These are phyloP conservation scores for Canna indica DNA, from an alignment of 176 grass and related monocot species.

Conservation along the genomic window DNA sequence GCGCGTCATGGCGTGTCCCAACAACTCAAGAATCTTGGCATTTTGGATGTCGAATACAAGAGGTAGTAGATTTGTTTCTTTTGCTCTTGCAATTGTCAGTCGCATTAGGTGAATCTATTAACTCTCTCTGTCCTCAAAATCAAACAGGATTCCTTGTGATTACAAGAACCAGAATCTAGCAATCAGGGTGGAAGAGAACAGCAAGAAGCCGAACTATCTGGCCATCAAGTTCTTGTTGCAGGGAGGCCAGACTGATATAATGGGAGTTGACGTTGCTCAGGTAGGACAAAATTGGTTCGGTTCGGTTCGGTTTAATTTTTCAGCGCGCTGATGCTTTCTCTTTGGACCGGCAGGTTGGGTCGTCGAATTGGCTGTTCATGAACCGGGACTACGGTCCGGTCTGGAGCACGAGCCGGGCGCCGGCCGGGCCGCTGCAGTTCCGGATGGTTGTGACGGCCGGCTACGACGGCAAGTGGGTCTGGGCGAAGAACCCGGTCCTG, in stretches of 20 bases:
- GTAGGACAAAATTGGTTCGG: no score
- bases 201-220: slow-evolving; percentile 33
- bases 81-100: not conserved
- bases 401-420: slow-evolving; percentile 66
- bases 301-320: not conserved
- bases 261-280: slow-evolving; percentile 76
- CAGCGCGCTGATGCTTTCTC: not conserved
- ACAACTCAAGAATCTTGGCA: slow-evolving; percentile 24
- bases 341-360: slow-evolving; percentile 37
- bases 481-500: slow-evolving; percentile 2
- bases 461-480: slow-evolving; percentile 47
- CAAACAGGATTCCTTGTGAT: slow-evolving; percentile 65
- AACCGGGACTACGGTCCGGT: slow-evolving; percentile 61
- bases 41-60: slow-evolving; percentile 71
- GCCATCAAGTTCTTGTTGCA: slow-evolving; percentile 77
- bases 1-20: slow-evolving; percentile 40
- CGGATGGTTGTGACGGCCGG: slow-evolving; percentile 79
- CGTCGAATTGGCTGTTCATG: slow-evolving; percentile 69
- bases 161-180: slow-evolving; percentile 55
- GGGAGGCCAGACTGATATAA: slow-evolving; percentile 91
- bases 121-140: not conserved
- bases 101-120: not conserved
- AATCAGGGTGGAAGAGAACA: slow-evolving; percentile 54
- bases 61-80: slow-evolving; percentile 29
- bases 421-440: slow-evolving; percentile 66